Evolutionary conservation across 2,329 filamentous ascomycete species (phyloP).

Genomic region (Talaromyces sp.): DNA sequence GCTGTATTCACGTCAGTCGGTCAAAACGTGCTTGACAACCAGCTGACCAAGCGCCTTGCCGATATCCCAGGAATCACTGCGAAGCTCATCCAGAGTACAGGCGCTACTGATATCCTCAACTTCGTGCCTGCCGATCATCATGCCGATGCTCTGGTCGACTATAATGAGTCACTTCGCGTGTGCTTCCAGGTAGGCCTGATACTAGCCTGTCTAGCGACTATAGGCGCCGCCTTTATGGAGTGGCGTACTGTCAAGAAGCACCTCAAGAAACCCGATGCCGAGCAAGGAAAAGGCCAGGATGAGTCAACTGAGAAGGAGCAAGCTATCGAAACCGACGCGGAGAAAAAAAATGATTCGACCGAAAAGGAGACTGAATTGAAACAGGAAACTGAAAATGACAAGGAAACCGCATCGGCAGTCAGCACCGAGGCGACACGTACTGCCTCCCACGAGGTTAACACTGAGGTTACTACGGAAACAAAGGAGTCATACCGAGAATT

Average conservation of each 20-base stretch:
- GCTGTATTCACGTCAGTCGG: conserved; percentile 21
- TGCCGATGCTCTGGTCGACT: background rate
- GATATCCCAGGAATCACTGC: conserved; percentile 26
- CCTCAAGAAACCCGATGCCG: background rate
- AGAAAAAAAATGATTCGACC: background rate
- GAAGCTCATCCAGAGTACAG: background rate
- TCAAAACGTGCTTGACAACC: conserved; percentile 20
- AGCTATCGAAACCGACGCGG: background rate
- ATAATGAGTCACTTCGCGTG: background rate
- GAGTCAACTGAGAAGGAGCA: background rate
- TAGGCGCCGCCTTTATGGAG: conserved; percentile 3
- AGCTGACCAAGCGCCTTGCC: conserved; percentile 12
- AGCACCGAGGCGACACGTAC: background rate
- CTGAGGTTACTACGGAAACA: background rate
- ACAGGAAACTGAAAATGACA: background rate
- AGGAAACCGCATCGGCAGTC: background rate
- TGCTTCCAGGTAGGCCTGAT: conserved; percentile 1
- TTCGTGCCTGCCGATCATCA: conserved; percentile 1
- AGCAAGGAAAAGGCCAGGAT: background rate
- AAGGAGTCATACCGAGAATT: background rate
- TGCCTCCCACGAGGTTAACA: background rate
- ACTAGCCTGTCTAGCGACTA: conserved; percentile 1
- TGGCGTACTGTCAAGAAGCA: conserved; percentile 5
- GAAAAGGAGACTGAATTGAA: background rate
- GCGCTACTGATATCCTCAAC: conserved; percentile 2